Base-by-base conservation (phyloP, 495 filamentous ascomycete genomes). In the Annulohypoxylon stygium region DNA sequence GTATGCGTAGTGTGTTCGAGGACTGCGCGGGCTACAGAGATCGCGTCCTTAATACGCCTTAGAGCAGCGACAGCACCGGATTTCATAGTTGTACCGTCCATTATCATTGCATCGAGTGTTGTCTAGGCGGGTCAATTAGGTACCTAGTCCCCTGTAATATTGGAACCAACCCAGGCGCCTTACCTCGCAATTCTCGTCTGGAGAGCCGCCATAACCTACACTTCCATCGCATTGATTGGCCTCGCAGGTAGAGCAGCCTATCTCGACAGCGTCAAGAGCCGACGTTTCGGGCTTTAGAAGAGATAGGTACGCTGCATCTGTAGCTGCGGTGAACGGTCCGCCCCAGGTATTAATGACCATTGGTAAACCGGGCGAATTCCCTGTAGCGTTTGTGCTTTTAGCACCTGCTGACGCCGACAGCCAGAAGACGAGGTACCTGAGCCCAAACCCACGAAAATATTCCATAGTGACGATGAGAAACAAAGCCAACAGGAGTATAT, bases 281-380 rank as follows among this genome's bases (percentile, higher is more conserved):
- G 81, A 75, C 2, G 75, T 75, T 37, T 64, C 41, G 4, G 73
- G 45, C 65, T 71, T 59, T 7, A 67, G 45, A 39, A 83, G 78
- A 37, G 78, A 60, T 11, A 73, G 26, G 57, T 81, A 86, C 18
- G 84, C 84, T n/a, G 83, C 83, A 64, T 86, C 81, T 16, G 84
- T 86, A 55, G 83, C 84, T 16, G 79, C 78, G 10, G 80, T 82
- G 72, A 86, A 86, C 16, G 79, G 73, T 7, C 84, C 84, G 55
- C 77, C 79, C 84, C 84, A 86, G 41, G 78, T 79, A 72, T 85
- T 86, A 69, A 86, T 80, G 8, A 83, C 78, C 71, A 85, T 74
- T 7, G 83, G 83, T 20, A 84, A 71, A 25, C 78, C 74, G 0
- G 81, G 80, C 33, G 79, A 76, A 45, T 75, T 75, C 11, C 61